These are phyloP conservation scores for Mucor racemosus DNA, from an alignment of 371 early-diverging fungal species.

Conservation along the genomic window DNA sequence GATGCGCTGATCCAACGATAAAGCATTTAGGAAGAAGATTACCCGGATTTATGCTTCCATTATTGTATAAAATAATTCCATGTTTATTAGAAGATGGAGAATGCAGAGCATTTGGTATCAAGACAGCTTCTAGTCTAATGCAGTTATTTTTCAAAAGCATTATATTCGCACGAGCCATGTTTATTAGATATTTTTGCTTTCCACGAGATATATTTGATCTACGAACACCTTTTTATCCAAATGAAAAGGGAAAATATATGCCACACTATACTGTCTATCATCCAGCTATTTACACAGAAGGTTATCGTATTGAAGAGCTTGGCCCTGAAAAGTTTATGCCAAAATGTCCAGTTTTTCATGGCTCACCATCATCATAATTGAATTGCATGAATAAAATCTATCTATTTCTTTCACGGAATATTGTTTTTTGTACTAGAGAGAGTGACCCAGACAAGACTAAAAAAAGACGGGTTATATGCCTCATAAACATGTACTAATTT, in stretches of 20 bases:
- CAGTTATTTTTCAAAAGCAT: slow-evolving; percentile 13
- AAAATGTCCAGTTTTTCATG: slow-evolving; percentile 31
- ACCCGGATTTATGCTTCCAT: slow-evolving; percentile 20
- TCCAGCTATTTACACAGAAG: slow-evolving; percentile 26
- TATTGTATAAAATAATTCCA: slow-evolving; percentile 26
- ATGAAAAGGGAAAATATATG: slow-evolving; percentile 28
- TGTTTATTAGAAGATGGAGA: slow-evolving; percentile 29
- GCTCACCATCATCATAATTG: background rate
- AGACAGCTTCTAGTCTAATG: slow-evolving; percentile 4
- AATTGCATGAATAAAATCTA: background rate
- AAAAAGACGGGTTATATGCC: background rate
- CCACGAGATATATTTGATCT: slow-evolving; percentile 23
- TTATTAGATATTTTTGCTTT: slow-evolving; percentile 29
- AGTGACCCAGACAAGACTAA: background rate
- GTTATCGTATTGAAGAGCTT: slow-evolving; percentile 32
- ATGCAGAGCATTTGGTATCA: slow-evolving; percentile 28
- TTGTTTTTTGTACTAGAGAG: background rate
- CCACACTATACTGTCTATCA: slow-evolving; percentile 31
- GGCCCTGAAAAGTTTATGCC: slow-evolving; percentile 37
- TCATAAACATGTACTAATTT: background rate
- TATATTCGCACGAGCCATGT: slow-evolving; percentile 19
- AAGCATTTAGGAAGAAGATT: slow-evolving; percentile 23
- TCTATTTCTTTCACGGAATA: background rate
- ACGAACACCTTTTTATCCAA: slow-evolving; percentile 33
- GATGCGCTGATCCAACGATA: slow-evolving; percentile 31